A percentile compares a stretch with the other conserved stretches of the same genome.
phyloP scores from a whole-genome alignment of 306 rosid genomes.

The Mucuna pruriens region DNA sequence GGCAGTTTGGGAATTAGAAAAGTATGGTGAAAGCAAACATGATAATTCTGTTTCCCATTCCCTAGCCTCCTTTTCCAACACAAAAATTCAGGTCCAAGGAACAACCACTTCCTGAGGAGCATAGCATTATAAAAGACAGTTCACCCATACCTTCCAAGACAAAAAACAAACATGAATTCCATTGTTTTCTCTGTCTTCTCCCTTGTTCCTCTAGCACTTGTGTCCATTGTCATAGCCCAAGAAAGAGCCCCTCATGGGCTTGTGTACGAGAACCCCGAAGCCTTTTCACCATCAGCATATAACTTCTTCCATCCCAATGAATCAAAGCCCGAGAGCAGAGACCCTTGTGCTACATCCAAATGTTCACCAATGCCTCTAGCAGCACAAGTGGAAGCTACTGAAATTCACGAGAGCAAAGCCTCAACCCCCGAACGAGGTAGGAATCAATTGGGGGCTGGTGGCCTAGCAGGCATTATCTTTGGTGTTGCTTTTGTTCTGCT shows the following conservation, averaged over 20 bases:
- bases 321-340: conserved; percentile 43
- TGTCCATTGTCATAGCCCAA: conserved; percentile 56
- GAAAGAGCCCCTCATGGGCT: conserved; percentile 95
- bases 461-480: conserved; percentile 62
- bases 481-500: conserved; percentile 65
- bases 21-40: conserved; percentile 32
- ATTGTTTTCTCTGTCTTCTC: conserved; percentile 47
- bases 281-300: conserved; percentile 79
- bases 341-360: conserved; percentile 60
- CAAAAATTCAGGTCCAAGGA: conserved; percentile 66
- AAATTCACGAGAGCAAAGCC: conserved; percentile 57
- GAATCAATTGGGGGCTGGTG: conserved; percentile 54
- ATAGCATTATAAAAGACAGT: conserved; percentile 61
- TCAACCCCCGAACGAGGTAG: conserved; percentile 35
- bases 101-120: conserved; percentile 53
- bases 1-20: conserved; percentile 36
- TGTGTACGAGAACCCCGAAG: conserved; percentile 58
- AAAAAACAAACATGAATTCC: conserved; percentile 45
- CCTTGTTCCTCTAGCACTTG: conserved; percentile 51
- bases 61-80: conserved; percentile 49
- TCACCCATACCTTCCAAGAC: conserved; percentile 33
- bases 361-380: conserved; percentile 84
- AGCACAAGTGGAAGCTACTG: conserved; percentile 66
- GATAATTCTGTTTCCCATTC: conserved; percentile 67
- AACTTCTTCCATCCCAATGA: conserved; percentile 79